Percentiles rank a stretch among this genome's conserved stretches.
Conservation (phyloP, 352 stramenopile species). For the Blastocystis sp. region DNA sequence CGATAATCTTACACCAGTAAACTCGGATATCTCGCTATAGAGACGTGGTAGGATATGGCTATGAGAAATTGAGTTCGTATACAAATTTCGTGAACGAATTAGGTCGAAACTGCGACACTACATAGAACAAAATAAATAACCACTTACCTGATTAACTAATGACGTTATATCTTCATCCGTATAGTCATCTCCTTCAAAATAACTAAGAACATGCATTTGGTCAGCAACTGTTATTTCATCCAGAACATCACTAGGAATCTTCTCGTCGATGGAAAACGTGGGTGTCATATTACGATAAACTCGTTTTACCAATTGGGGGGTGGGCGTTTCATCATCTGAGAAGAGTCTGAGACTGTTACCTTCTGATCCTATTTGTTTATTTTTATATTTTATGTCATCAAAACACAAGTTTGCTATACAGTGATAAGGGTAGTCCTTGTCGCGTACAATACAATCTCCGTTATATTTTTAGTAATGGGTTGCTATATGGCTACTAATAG, state of each 20-base stretch:
- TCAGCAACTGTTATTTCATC: constrained; percentile 27
- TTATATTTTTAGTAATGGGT: too few species aligned
- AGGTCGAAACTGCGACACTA: constrained; percentile 57
- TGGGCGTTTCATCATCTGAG: too few species aligned
- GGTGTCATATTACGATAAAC: too few species aligned
- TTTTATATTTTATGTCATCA: too few species aligned
- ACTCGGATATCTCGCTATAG: constrained; percentile 23
- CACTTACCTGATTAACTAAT: constrained; percentile 1
- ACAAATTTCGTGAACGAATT: constrained; percentile 13
- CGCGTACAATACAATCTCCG: too few species aligned
- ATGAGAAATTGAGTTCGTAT: constrained; percentile 26
- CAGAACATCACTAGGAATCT: constrained; percentile 1
- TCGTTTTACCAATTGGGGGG: too few species aligned
- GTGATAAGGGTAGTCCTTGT: too few species aligned
- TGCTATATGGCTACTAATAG: too few species aligned
- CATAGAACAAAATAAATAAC: background rate
- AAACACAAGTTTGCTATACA: too few species aligned
- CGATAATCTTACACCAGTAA: background rate
- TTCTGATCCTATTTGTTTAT: too few species aligned
- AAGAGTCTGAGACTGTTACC: too few species aligned
- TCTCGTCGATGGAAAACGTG: background rate
- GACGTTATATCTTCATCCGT: background rate
- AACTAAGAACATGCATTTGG: constrained; percentile 33
- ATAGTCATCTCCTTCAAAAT: constrained; percentile 33
- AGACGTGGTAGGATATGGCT: background rate